These are phyloP conservation scores for Entomortierella parvispora DNA, from an alignment of 192 early-diverging fungal species.

Conservation along the genomic window DNA sequence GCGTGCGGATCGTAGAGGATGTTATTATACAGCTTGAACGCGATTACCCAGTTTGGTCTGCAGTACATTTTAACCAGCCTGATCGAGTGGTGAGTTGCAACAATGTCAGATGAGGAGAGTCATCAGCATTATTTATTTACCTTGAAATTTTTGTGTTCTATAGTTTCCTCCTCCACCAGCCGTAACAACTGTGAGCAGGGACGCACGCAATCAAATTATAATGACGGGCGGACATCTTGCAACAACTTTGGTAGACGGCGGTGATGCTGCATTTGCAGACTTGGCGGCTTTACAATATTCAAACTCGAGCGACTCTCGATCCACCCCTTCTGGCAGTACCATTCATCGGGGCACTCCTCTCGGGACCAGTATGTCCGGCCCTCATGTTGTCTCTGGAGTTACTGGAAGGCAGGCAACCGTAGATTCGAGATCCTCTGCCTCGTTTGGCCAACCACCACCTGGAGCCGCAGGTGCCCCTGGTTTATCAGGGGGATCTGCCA, in stretches of 20 bases:
- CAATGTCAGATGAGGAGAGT: not conserved
- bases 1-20: constrained; percentile 81
- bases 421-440: not conserved
- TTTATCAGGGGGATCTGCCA: constrained; percentile 12
- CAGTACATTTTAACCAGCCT: constrained; percentile 81
- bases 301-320: constrained; percentile 3
- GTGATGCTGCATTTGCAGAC: constrained; percentile 11
- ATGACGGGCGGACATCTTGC: constrained; percentile 42
- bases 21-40: constrained; percentile 79
- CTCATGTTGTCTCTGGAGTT: no score
- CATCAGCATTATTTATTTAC: not conserved
- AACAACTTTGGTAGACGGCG: constrained; percentile 39
- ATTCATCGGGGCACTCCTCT: no score
- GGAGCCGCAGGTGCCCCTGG: not conserved
- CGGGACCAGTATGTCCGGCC: no score
- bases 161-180: constrained; percentile 44
- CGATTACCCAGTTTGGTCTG: constrained; percentile 82
- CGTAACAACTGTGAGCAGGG: constrained; percentile 40
- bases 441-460: constrained; percentile 15
- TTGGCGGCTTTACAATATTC: constrained; percentile 16
- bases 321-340: no score
- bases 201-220: constrained; percentile 49
- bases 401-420: no score
- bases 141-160: no score
- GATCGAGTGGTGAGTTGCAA: constrained; percentile 56